Base-by-base conservation (phyloP, 345 rosid species). In the Theobroma cacao region DNA sequence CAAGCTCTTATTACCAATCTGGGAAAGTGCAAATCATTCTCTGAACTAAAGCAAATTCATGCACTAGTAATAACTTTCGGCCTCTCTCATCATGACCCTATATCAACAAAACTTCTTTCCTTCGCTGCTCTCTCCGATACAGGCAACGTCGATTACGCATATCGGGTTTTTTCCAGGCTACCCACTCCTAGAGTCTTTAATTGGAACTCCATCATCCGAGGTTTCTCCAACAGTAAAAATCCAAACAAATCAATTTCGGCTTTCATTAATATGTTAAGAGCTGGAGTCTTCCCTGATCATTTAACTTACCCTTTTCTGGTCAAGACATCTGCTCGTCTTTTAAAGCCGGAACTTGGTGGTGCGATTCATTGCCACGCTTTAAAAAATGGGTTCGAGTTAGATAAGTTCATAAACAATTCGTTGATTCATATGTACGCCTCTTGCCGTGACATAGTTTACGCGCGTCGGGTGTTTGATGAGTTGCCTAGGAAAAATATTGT, bases 271-370 rank as follows among this genome's bases (percentile, higher is more conserved):
- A 92, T 92, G 94, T 56, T 91, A 80, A 84, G 89, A 67, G 47
- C 48, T 36, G 94, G 89, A 31, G 69, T 81, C 78, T 76, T 71
- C 36, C 91, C 97, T 0, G 92, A 93, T 76, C 83, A 92, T 69
- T 78, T 95, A 75, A 95, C 99, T 0, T 91, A 82, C 84, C 95
- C 98, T 10, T 93, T 93, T 79, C 85, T 93, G 22, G 80, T 84
- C 20, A 93, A 90, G 84, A 90, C 98, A 3, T 83, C 71, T n/a
- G 86, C 92, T 13, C 90, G 95, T 62, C 84, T 91, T 24, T 79
- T 65, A 78, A 88, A 81, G 72, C 79, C 41, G 43, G 80, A 79
- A 34, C 70, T 87, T 12, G 94, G 94, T 12, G 53, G 80, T 14
- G 62, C 86, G 0, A 62, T 91, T 61, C 98, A 93, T 72, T 81